These are phyloP conservation scores for Tricholoma matsutake DNA, from an alignment of 768 basidiomycete genomes.

Conservation along the genomic window DNA sequence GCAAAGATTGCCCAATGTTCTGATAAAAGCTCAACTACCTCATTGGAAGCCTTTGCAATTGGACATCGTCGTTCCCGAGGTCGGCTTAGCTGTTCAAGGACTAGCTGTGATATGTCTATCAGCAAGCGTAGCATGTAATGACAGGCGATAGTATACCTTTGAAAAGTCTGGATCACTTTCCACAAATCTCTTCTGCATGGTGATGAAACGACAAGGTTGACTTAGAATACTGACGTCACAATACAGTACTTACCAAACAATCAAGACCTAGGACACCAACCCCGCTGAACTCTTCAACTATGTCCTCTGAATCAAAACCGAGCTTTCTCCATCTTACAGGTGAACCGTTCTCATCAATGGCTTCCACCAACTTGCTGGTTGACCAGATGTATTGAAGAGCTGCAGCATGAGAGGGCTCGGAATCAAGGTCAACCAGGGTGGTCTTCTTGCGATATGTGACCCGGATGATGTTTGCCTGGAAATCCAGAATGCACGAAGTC, in stretches of 20 bases:
- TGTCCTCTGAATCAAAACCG: constrained; percentile 74
- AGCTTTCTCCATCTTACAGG: constrained; percentile 70
- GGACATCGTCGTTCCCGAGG: constrained; percentile 76
- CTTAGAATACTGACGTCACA: neutral
- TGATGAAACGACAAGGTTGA: neutral
- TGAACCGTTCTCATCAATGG: constrained; percentile 45
- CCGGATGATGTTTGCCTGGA: constrained; percentile 82
- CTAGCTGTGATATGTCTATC: constrained; percentile 43
- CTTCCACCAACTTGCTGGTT: constrained; percentile 53
- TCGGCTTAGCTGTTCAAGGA: constrained; percentile 78
- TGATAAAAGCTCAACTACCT: constrained; percentile 79
- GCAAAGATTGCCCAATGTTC: constrained; percentile 86
- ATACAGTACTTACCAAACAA: constrained; percentile 56
- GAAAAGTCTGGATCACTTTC: constrained; percentile 72
- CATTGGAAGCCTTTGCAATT: constrained; percentile 79
- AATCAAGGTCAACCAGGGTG: constrained; percentile 68
- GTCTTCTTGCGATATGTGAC: constrained; percentile 80
- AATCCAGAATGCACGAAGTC: constrained; percentile 81
- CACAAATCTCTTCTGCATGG: constrained; percentile 60
- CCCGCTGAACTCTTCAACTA: constrained; percentile 71
- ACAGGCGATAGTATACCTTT: constrained; percentile 43
- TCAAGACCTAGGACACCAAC: constrained; percentile 82
- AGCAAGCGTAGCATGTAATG: constrained; percentile 7
- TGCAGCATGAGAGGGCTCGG: constrained; percentile 53
- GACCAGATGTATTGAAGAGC: constrained; percentile 70